Base-by-base conservation (phyloP, 345 rosid genomes). In the Citrus unshiu region DNA sequence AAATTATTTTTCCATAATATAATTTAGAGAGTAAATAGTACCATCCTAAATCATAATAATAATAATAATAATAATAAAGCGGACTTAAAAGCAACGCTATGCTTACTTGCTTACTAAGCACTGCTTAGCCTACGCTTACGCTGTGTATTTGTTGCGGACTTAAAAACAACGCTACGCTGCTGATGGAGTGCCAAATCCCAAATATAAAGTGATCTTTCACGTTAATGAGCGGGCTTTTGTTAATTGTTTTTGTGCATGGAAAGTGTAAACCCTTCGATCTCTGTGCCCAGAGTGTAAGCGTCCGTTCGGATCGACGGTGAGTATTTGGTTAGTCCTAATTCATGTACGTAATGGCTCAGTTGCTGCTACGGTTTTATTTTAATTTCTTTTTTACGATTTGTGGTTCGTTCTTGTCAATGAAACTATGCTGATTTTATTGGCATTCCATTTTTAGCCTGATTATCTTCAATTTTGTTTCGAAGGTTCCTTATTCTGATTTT, bases 131-230 rank as follows among this genome's bases (percentile, higher is more conserved):
- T 3, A 46, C 51, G 16, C 51, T 1, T 3, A 46, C 51, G 16
- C 51, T 1, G 0, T 12, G 16, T 13, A 32, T 34, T 46, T 46
- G 21, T 66, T 32, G 2, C 39, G 82, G 77, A 72, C 85, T 79
- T 76, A 1, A 61, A 76, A 75, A 24, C 77, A 63, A 79, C 77
- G 85, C 85, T 63, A 82, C 74, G 82, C 71, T 62, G 72, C 37
- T 14, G n/a, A 4, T n/a, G 7, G 27, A 35, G 56, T 29, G 40
- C n/a, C 54, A 7, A 37, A 39, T 10, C 43, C 43, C 62, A 72
- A 21, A 5, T 14, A 72, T 14, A 49, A 49, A 51, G 6, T 1
- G 40, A 29, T 14, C 39, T 70, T 51, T 51, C 61, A 8, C 39
- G 13, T 4, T 29, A 22, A 4, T 32, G 7, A 30, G 32, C 16